Conservation (phyloP, 2,329 filamentous ascomycete genomes). For the Aspergillus cejpii region DNA sequence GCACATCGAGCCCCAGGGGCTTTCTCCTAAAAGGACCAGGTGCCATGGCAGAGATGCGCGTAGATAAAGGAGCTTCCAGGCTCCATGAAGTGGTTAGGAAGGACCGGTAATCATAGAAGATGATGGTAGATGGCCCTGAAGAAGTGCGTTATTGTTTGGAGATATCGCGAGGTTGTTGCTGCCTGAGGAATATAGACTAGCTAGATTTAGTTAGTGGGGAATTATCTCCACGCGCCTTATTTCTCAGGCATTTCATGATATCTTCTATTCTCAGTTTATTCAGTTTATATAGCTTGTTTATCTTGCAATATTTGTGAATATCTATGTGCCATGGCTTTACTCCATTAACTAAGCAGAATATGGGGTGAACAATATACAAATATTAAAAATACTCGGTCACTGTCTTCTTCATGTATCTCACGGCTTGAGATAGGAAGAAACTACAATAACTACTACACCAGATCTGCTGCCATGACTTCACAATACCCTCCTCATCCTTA, state of each 20-base stretch:
- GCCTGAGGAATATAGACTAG: slow-evolving; percentile 11
- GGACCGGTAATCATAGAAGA: slow-evolving; percentile 2
- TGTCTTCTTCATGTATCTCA: too few species aligned
- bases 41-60: slow-evolving; percentile 23
- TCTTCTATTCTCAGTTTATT: too few species aligned
- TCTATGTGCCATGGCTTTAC: too few species aligned
- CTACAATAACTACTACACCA: neutral
- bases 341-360: too few species aligned
- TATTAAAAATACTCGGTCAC: too few species aligned
- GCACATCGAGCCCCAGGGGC: slow-evolving; percentile 31
- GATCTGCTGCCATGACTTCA: slow-evolving; percentile 5
- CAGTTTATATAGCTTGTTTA: too few species aligned
- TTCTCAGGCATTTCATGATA: neutral
- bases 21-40: slow-evolving; percentile 26
- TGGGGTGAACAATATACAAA: too few species aligned
- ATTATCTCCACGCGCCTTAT: neutral
- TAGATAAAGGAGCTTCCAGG: slow-evolving; percentile 7
- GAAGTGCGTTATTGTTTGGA: neutral
- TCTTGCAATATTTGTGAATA: too few species aligned
- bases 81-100: slow-evolving; percentile 19
- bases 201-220: slow-evolving; percentile 6
- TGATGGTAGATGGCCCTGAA: neutral
- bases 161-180: slow-evolving; percentile 5
- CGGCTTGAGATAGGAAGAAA: neutral
- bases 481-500: slow-evolving; percentile 53